phyloP scores from a whole-genome alignment of 2,329 filamentous ascomycete species.

The Penicillium sp. region DNA sequence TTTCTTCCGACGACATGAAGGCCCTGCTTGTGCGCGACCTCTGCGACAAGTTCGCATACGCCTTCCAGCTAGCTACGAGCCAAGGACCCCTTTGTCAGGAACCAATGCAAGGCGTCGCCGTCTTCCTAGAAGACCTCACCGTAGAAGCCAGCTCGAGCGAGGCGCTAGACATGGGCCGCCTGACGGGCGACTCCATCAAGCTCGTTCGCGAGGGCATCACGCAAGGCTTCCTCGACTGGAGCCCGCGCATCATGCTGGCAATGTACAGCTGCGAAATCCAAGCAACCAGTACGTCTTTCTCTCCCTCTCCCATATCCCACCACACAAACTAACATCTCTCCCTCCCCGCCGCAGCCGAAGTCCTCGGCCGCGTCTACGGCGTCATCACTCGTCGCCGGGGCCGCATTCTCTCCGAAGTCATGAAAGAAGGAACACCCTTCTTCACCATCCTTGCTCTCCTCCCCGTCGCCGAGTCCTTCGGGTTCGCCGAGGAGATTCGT shows the following conservation, averaged over 20 bases:
- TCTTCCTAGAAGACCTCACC: constrained; percentile 79
- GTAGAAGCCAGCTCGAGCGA: constrained; percentile 57
- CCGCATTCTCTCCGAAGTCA: constrained; percentile 81
- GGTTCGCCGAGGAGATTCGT: constrained; percentile 93
- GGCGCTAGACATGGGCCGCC: constrained; percentile 65
- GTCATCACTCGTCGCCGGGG: constrained; percentile 95
- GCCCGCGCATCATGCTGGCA: constrained; percentile 86
- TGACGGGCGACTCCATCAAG: constrained; percentile 93
- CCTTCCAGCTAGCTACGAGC: constrained; percentile 87
- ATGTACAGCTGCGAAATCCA: constrained; percentile 99
- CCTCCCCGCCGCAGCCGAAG: constrained; percentile 63
- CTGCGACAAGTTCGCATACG: constrained; percentile 86
- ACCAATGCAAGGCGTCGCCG: constrained; percentile 87
- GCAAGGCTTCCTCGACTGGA: constrained; percentile 91
- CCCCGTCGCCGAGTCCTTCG: constrained; percentile 92
- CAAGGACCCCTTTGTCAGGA: constrained; percentile 92
- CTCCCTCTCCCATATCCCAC: background rate
- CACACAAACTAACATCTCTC: constrained; percentile 22
- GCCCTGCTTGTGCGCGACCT: constrained; percentile 63
- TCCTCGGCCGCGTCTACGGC: constrained; percentile 91
- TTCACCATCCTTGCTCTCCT: constrained; percentile 89
- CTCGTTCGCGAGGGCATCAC: constrained; percentile 81
- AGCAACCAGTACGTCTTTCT: constrained; percentile 68
- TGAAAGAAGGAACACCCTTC: constrained; percentile 95
- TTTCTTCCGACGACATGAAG: constrained; percentile 27